Percentiles rank a stretch among this genome's conserved stretches.
Evolutionary conservation across 331 rosid species (phyloP).

Genomic region (Ulmus americana): DNA sequence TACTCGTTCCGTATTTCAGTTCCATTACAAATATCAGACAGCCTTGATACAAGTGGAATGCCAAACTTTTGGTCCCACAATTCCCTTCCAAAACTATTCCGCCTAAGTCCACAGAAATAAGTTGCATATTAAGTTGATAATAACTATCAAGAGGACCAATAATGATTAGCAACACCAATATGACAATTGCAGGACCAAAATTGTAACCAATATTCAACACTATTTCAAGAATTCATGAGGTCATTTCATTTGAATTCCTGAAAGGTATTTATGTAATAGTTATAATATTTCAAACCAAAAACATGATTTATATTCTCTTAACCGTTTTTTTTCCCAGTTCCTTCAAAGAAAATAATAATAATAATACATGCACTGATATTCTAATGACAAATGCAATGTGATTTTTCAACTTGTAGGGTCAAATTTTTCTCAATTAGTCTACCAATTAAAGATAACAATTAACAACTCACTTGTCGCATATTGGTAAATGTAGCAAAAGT

Average conservation of each 20-base stretch:
- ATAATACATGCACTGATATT: too few relatives aligned
- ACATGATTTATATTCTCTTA: too few relatives aligned
- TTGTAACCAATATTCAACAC: neutral
- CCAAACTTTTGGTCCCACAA: conserved; percentile 31
- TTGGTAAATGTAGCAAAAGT: too few relatives aligned
- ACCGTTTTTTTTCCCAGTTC: too few relatives aligned
- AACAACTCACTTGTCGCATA: too few relatives aligned
- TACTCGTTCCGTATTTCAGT: conserved; percentile 44
- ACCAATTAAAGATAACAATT: too few relatives aligned
- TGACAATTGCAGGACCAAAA: conserved; percentile 1
- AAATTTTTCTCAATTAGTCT: too few relatives aligned
- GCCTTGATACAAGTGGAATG: conserved; percentile 59
- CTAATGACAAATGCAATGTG: too few relatives aligned
- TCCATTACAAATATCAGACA: conserved; percentile 42
- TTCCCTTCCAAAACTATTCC: conserved; percentile 19
- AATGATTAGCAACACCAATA: neutral
- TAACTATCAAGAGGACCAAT: neutral
- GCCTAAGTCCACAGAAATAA: conserved; percentile 22
- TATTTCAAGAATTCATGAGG: neutral
- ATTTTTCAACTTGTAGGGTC: too few relatives aligned
- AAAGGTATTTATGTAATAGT: neutral
- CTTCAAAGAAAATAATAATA: neutral
- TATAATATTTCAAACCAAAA: neutral
- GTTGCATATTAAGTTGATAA: neutral
- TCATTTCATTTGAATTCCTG: neutral